These are phyloP conservation scores for Tolypocladium tundrense DNA, from an alignment of 2,329 filamentous ascomycete species.

Conservation along the genomic window DNA sequence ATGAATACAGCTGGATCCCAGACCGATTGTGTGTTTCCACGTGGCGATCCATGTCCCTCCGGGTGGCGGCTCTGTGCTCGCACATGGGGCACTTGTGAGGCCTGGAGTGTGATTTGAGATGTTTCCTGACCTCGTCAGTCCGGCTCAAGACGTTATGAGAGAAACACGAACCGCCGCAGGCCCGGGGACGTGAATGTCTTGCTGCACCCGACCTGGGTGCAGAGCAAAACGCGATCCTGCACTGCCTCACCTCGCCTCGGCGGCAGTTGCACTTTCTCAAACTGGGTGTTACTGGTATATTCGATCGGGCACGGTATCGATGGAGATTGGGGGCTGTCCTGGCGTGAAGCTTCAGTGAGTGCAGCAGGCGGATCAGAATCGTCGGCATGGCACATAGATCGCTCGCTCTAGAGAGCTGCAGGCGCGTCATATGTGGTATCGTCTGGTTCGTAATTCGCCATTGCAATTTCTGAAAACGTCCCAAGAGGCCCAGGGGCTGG, in stretches of 20 bases:
- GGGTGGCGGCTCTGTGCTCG: not conserved
- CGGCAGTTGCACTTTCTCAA: not conserved
- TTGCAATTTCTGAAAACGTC: not conserved
- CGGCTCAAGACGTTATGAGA: not conserved
- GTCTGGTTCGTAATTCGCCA: not conserved
- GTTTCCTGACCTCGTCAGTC: not conserved
- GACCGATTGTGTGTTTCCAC: not conserved
- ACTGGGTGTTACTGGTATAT: not conserved
- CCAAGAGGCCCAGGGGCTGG: not conserved
- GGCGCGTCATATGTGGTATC: not conserved
- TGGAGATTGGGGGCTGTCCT: no score
- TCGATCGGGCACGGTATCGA: no score
- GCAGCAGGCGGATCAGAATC: not conserved
- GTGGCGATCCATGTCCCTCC: not conserved
- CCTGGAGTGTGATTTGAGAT: not conserved
- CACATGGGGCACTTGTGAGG: not conserved
- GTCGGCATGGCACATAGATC: not conserved
- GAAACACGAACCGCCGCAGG: not conserved
- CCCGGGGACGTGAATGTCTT: not conserved
- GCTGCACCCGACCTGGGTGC: not conserved
- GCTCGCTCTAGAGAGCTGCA: constrained; percentile 1
- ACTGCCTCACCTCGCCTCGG: not conserved
- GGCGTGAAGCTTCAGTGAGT: not conserved
- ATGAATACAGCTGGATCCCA: not conserved
- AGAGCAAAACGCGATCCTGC: not conserved